A percentile compares a stretch with the other conserved stretches of the same genome.
phyloP scores from a whole-genome alignment of 2,329 filamentous ascomycete species.

The Stachybotrys echinatus region DNA sequence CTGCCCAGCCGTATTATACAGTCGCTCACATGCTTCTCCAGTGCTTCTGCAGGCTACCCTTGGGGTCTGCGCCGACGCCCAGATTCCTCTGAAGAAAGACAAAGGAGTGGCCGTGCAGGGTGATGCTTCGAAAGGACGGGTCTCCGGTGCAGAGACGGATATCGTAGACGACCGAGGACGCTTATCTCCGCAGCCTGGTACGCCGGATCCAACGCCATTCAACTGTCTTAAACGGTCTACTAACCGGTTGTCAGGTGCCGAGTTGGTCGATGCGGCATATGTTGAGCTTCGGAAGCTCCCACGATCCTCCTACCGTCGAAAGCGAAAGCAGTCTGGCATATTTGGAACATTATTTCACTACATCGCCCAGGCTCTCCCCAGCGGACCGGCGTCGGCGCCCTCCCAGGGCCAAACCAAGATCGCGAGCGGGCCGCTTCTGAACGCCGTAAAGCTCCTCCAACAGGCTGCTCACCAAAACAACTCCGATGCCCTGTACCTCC shows the following conservation, averaged over 20 bases:
- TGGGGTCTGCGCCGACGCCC: constrained; percentile 31
- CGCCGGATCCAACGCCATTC: constrained; percentile 4
- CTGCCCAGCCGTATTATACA: constrained; percentile 2
- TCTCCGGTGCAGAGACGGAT: constrained; percentile 23
- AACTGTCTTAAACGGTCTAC: constrained; percentile 8
- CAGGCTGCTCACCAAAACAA: constrained; percentile 52
- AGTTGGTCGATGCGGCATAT: constrained; percentile 48
- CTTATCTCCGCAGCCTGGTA: constrained; percentile 32
- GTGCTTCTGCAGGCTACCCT: constrained; percentile 42
- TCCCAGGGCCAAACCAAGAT: constrained; percentile 28
- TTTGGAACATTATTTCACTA: constrained; percentile 36
- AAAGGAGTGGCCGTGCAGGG: constrained; percentile 20
- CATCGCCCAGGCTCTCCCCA: constrained; percentile 43
- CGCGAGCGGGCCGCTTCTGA: constrained; percentile 38
- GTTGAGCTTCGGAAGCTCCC: constrained; percentile 45
- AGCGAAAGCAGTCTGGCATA: constrained; percentile 39
- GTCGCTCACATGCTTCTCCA: constrained; percentile 21
- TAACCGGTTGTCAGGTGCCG: constrained; percentile 33
- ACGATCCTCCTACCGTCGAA: constrained; percentile 35
- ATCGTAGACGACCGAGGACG: constrained; percentile 20
- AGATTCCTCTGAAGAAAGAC: constrained; percentile 27
- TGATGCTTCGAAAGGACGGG: constrained; percentile 24
- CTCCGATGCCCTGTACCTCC: constrained; percentile 79
- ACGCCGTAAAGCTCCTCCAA: constrained; percentile 48
- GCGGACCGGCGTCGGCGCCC: constrained; percentile 41